Percentiles rank a stretch among this genome's conserved stretches.
phyloP scores from a whole-genome alignment of 1,284 basidiomycete species.

The Crocinoboletus sp. region DNA sequence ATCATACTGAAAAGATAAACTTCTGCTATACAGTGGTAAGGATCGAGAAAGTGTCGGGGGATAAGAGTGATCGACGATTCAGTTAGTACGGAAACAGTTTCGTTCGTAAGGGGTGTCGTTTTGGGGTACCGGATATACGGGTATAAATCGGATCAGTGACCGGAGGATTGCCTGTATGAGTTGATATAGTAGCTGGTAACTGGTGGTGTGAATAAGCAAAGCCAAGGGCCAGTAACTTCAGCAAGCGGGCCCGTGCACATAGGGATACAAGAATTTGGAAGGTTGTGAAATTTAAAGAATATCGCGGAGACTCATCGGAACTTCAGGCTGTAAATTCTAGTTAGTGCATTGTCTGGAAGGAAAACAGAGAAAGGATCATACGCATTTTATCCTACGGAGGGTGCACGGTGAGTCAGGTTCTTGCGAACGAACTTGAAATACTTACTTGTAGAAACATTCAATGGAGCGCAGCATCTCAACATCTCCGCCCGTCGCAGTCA shows the following conservation, averaged over 20 bases:
- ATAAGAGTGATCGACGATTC: constrained; percentile 35
- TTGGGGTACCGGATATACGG: constrained; percentile 52
- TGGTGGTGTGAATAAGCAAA: constrained; percentile 28
- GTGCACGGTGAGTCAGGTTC: constrained; percentile 8
- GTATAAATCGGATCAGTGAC: constrained; percentile 54
- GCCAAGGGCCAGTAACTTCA: constrained; percentile 19
- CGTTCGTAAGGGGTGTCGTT: constrained; percentile 34
- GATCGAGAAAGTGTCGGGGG: constrained; percentile 38
- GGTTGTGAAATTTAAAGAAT: constrained; percentile 55
- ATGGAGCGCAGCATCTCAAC: constrained; percentile 97
- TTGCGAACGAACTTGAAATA: background rate
- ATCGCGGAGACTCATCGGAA: constrained; percentile 82
- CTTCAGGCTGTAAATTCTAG: constrained; percentile 61
- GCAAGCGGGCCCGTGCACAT: constrained; percentile 35
- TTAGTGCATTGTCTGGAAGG: constrained; percentile 11
- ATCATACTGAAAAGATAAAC: constrained; percentile 34
- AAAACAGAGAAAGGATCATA: constrained; percentile 38
- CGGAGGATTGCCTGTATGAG: constrained; percentile 29
- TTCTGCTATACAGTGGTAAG: constrained; percentile 68
- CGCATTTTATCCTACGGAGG: constrained; percentile 75
- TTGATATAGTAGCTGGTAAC: constrained; percentile 41
- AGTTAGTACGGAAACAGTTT: constrained; percentile 67
- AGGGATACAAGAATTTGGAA: constrained; percentile 73
- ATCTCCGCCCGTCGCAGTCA: constrained; percentile 94
- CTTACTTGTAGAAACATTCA: constrained; percentile 93